These are phyloP conservation scores for Myxozyma vanderwaltii DNA, from an alignment of 805 yeast species.

Conservation along the genomic window DNA sequence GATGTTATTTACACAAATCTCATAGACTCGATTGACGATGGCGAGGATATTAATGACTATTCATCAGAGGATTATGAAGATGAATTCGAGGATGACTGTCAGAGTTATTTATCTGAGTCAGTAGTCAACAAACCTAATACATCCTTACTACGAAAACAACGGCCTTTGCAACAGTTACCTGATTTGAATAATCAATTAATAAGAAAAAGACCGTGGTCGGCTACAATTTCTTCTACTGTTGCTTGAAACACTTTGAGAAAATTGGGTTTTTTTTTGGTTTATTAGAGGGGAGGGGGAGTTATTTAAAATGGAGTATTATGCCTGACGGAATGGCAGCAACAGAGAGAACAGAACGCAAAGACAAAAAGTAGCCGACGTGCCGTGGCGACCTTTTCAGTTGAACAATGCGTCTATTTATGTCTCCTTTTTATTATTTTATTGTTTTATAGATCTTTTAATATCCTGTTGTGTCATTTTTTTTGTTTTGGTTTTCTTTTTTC, in stretches of 20 bases:
- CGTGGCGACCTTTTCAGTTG: no score
- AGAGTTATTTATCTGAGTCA: not conserved
- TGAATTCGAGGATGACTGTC: not conserved
- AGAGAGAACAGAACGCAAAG: no score
- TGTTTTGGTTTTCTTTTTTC: no score
- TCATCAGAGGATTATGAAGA: not conserved
- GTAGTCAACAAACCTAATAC: not conserved
- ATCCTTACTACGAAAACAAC: not conserved
- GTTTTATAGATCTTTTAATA: no score
- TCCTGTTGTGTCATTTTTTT: no score
- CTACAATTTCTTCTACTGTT: not conserved
- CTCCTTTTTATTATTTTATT: no score
- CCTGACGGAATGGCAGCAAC: no score
- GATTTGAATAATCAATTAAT: not conserved
- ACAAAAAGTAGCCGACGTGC: no score
- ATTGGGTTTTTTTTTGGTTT: no score
- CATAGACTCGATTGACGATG: constrained; percentile 1
- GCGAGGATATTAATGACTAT: constrained; percentile 1
- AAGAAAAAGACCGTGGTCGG: constrained; percentile 3
- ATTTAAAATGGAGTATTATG: no score
- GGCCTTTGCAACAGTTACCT: not conserved
- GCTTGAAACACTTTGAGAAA: not conserved
- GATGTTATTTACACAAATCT: not conserved
- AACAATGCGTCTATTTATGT: no score
- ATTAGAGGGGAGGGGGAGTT: no score